phyloP scores from a whole-genome alignment of 768 basidiomycete species.

The Flagelloscypha sp. region DNA sequence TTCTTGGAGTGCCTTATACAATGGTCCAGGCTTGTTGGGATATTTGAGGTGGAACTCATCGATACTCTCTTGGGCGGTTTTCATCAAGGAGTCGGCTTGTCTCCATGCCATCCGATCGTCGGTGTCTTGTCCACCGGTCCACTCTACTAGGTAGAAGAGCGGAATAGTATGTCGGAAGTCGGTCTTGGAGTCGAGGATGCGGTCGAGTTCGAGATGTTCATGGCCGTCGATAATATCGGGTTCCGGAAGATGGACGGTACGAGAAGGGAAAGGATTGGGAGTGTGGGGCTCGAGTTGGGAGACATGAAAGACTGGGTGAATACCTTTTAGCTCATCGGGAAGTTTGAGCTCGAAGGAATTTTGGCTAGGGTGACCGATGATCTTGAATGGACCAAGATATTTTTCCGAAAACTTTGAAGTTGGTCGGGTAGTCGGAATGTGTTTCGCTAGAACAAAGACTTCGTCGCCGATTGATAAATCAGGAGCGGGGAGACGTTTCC shows the following conservation, averaged over 20 bases:
- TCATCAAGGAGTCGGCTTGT: no score
- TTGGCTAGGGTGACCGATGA: constrained; percentile 10
- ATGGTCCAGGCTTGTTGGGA: no score
- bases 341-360: constrained; percentile 11
- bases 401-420: constrained; percentile 13
- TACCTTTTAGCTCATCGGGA: constrained; percentile 8
- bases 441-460: constrained; percentile 5
- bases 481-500: no score
- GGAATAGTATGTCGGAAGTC: no score
- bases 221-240: constrained; percentile 7
- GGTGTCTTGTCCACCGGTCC: no score
- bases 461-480: constrained; percentile 4
- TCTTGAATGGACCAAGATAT: constrained; percentile 10
- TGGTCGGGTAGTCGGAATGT: constrained; percentile 4
- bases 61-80: no score
- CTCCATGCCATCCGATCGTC: no score
- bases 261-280: not conserved
- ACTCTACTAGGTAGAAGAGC: no score
- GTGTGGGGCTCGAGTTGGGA: constrained; percentile 10
- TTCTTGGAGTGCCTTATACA: no score
- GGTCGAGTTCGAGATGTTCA: constrained; percentile 7
- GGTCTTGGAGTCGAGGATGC: constrained; percentile 9
- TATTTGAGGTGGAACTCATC: no score
- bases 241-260: not conserved
- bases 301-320: constrained; percentile 14